Conservation (phyloP, 1,139 yeast genomes). For the Saccharomyces hybrid region DNA sequence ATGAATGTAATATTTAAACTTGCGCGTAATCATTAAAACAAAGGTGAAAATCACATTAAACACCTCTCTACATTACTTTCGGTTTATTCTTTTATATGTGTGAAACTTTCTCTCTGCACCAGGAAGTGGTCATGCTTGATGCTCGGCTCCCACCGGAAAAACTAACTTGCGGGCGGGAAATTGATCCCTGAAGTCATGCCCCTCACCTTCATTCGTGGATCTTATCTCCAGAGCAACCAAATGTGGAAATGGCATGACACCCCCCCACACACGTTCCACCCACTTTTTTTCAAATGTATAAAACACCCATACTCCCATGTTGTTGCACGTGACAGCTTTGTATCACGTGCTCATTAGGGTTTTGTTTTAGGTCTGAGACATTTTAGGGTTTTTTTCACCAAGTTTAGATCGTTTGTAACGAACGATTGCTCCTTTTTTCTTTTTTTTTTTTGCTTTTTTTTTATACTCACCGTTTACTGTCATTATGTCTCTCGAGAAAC, state of each 20-base stretch:
- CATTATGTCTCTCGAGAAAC: background rate
- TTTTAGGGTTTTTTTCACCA: background rate
- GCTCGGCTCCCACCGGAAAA: background rate
- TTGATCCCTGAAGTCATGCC: background rate
- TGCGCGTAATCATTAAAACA: no score
- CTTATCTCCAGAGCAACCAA: constrained; percentile 1
- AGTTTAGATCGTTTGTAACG: background rate
- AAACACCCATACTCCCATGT: background rate
- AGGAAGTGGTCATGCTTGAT: background rate
- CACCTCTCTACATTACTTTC: background rate
- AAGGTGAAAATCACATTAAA: background rate
- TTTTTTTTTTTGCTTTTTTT: background rate
- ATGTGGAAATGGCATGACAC: background rate
- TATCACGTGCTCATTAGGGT: background rate
- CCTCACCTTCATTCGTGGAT: background rate
- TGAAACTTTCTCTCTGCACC: background rate
- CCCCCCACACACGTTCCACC: background rate
- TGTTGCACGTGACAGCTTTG: background rate
- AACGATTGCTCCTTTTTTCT: background rate
- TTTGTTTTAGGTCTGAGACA: background rate
- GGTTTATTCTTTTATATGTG: background rate
- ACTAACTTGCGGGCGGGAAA: background rate
- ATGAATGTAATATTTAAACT: background rate
- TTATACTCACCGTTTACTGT: background rate
- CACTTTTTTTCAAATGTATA: background rate